Evolutionary conservation across 768 basidiomycete species (phyloP), one percentile per base, ranked within the genome.

Genomic region (Rhizopogon salebrosus): DNA sequence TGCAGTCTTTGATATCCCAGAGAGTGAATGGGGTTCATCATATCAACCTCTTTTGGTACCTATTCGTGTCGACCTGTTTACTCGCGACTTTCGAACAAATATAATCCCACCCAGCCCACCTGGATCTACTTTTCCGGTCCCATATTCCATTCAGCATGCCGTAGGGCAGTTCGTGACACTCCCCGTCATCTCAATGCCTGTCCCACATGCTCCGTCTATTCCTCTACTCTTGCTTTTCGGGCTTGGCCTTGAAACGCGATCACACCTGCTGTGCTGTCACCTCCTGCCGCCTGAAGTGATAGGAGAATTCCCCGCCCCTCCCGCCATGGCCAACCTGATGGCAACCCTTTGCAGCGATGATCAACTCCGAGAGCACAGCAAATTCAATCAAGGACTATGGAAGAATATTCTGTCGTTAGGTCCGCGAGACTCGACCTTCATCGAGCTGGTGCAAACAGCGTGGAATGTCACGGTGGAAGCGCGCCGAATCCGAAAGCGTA

Each of bases 381-480:
- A 57, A 35, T 70, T 67, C 49, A 85, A 81, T 61, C 78, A 80
- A 40, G 84, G 85, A n/a, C 64, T 86, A 46, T 84, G 85, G 84
- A 77, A 75, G 60, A 87, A 87, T 52, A 74, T 79, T 34, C 73
- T 87, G 10, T 72, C 72, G 16, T 68, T 85, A 50, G 82, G 77
- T 6, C 72, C 80, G 31, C 72, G 67, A 18, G 75, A 83, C 55
- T 51, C 62, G 45, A 62, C 60, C 26, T 62, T 85, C 51, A 70
- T 77, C 48, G 72, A 77, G 57, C 64, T 82, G 41, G 79, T 75
- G 23, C 75, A 75, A 59, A 82, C 75, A 20, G 80, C 82, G 40
- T 93, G 89, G 88, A 87, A 82, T 42, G 84, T 86, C 39, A 80
- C 89, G 8, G 80, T 83, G 16, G 87, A 90, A 57, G 81, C 84